Evolutionary conservation across 805 yeast genomes (phyloP).

Genomic region (Sugiyamaella lignohabitans): DNA sequence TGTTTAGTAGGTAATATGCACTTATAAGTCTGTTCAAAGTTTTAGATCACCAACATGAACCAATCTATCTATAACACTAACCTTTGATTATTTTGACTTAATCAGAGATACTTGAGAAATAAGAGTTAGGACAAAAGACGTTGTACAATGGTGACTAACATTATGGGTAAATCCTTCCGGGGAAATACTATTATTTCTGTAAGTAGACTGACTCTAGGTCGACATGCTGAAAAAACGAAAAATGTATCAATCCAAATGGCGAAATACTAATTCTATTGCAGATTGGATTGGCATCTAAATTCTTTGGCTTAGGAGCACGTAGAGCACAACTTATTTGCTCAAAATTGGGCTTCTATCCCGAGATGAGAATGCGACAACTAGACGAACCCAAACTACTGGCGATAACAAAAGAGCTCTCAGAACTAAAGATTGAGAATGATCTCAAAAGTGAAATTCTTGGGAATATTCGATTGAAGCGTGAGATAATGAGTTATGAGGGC

Average conservation of each 20-base stretch:
- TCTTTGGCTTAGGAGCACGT: conserved; percentile 78
- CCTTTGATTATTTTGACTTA: no score
- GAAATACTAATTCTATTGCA: conserved; percentile 7
- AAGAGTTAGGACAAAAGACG: no score
- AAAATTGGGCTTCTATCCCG: conserved; percentile 83
- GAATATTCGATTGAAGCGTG: conserved; percentile 71
- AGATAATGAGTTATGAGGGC: conserved; percentile 82
- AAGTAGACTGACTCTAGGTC: conserved; percentile 3
- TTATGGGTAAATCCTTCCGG: conserved; percentile 35
- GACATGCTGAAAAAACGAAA: background rate
- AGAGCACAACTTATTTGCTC: conserved; percentile 76
- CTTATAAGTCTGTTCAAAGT: no score
- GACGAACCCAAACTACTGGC: conserved; percentile 81
- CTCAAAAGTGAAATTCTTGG: conserved; percentile 51
- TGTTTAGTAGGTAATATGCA: no score
- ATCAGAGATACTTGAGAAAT: no score
- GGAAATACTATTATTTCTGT: conserved; percentile 30
- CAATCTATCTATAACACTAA: no score
- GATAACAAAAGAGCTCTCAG: conserved; percentile 79
- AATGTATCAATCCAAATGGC: no score
- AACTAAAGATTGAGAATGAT: conserved; percentile 77
- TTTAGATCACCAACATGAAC: no score
- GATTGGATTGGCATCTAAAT: conserved; percentile 68
- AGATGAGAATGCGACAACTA: conserved; percentile 90
- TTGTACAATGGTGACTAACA: conserved; percentile 29